Percentiles rank a stretch among this genome's conserved stretches.
These are phyloP conservation scores for Penicillium cataractarum DNA, from an alignment of 495 filamentous ascomycete species.

Conservation along the genomic window DNA sequence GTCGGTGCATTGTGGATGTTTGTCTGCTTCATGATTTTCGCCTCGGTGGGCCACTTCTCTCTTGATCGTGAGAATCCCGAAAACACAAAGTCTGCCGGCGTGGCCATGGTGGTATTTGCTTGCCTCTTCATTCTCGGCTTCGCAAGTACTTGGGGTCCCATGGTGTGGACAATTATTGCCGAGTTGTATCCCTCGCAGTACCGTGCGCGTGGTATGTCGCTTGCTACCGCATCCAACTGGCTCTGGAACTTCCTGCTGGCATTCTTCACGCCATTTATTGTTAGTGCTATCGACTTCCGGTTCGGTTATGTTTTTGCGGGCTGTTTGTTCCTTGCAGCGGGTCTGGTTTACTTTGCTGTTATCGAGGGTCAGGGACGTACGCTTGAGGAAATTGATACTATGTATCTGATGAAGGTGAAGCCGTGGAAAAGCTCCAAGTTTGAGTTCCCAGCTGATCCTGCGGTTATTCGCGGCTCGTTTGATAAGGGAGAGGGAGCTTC, in stretches of 20 bases:
- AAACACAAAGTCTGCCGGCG: conserved; percentile 59
- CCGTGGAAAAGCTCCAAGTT: conserved; percentile 64
- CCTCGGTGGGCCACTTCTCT: conserved; percentile 64
- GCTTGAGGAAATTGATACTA: conserved; percentile 80
- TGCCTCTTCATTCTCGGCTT: conserved; percentile 63
- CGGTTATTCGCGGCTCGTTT: conserved; percentile 27
- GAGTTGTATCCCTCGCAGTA: conserved; percentile 81
- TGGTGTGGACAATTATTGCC: conserved; percentile 77
- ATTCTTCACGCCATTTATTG: conserved; percentile 81
- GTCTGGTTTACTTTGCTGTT: conserved; percentile 72
- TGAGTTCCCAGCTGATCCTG: conserved; percentile 33
- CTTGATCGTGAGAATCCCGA: conserved; percentile 55
- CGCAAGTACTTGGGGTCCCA: conserved; percentile 78
- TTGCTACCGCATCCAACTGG: conserved; percentile 83
- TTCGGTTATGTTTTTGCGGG: conserved; percentile 82
- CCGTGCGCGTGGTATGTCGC: conserved; percentile 71
- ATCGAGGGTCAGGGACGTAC: conserved; percentile 68
- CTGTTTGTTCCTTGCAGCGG: conserved; percentile 63
- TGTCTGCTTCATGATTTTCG: conserved; percentile 71
- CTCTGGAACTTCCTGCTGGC: conserved; percentile 84
- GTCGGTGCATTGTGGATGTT: conserved; percentile 71
- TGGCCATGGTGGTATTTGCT: conserved; percentile 72
- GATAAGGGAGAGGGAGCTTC: conserved; percentile 23
- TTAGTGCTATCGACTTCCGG: conserved; percentile 64
- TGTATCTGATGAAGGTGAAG: conserved; percentile 71